Evolutionary conservation across 345 rosid species (phyloP).

Genomic region (rapeseed (Brassica napus)): DNA sequence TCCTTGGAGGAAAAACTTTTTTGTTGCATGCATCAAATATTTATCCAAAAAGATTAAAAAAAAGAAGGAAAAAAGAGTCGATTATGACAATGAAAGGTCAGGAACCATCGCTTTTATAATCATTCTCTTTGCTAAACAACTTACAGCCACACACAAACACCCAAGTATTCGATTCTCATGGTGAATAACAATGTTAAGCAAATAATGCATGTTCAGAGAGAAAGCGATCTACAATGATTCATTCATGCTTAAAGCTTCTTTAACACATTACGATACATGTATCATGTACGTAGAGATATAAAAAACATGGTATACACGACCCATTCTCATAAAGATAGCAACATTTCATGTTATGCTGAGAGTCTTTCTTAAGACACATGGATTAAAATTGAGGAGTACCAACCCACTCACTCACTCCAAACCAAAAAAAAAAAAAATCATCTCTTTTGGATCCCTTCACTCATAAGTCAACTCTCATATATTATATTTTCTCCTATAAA

Average conservation of each 20-base stretch:
- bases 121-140: conserved; percentile 34
- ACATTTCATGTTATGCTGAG: conserved; percentile 30
- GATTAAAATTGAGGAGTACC: conserved; percentile 12
- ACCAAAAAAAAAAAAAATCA: background rate
- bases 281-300: conserved; percentile 24
- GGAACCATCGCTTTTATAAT: conserved; percentile 36
- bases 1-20: background rate
- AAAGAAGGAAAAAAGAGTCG: background rate
- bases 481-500: conserved; percentile 40
- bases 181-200: conserved; percentile 23
- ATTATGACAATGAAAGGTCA: conserved; percentile 30
- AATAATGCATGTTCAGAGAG: conserved; percentile 20
- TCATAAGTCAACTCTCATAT: conserved; percentile 39
- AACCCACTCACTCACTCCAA: conserved; percentile 32
- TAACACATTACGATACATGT: conserved; percentile 28
- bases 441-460: conserved; percentile 23
- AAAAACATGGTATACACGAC: conserved; percentile 2
- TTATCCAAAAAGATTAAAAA: background rate
- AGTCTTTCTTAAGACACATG: conserved; percentile 16
- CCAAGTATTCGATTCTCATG: conserved; percentile 27
- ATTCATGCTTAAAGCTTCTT: conserved; percentile 35
- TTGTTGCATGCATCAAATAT: background rate
- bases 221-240: conserved; percentile 30
- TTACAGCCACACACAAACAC: conserved; percentile 35
- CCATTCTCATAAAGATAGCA: conserved; percentile 21